phyloP scores from a whole-genome alignment of 768 basidiomycete genomes.

The Pleurotus tuber-regium region DNA sequence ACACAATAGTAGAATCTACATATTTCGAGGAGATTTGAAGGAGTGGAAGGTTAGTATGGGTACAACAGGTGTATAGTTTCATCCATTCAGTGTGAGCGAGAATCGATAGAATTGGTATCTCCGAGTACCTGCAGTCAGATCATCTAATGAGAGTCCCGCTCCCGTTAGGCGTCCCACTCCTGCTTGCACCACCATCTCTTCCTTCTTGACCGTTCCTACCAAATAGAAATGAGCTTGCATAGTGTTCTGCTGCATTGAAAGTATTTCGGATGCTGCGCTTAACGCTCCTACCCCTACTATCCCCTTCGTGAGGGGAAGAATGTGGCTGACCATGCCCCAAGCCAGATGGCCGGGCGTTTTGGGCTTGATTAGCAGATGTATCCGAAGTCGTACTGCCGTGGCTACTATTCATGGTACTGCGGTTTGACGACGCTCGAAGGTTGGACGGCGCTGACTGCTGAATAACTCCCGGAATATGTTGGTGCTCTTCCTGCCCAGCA shows the following conservation, averaged over 20 bases:
- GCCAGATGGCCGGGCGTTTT: not conserved
- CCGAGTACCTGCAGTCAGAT: not conserved
- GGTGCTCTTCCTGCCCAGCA: not conserved
- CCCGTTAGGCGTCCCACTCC: slow-evolving; percentile 2
- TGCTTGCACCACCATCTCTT: slow-evolving; percentile 13
- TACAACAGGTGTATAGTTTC: not conserved
- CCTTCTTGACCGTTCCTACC: slow-evolving; percentile 38
- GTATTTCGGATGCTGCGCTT: slow-evolving; percentile 68
- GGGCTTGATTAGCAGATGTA: not conserved
- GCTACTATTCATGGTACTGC: not conserved
- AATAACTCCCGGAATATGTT: not conserved
- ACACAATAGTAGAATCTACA: too few species aligned
- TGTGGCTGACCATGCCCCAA: not conserved
- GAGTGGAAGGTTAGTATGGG: too few species aligned
- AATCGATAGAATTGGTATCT: too few species aligned
- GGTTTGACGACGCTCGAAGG: not conserved
- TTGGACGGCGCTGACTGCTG: too few species aligned
- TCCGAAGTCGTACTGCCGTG: not conserved
- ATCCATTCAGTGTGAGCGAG: too few species aligned
- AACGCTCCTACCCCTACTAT: slow-evolving; percentile 55
- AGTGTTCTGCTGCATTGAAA: slow-evolving; percentile 67
- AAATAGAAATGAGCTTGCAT: slow-evolving; percentile 63
- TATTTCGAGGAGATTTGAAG: not conserved
- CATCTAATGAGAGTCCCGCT: slow-evolving; percentile 3
- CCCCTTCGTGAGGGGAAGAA: slow-evolving; percentile 23